Percentiles rank a stretch among this genome's conserved stretches.
phyloP scores from a whole-genome alignment of 1,284 basidiomycete species.

The Vanrija sp. region DNA sequence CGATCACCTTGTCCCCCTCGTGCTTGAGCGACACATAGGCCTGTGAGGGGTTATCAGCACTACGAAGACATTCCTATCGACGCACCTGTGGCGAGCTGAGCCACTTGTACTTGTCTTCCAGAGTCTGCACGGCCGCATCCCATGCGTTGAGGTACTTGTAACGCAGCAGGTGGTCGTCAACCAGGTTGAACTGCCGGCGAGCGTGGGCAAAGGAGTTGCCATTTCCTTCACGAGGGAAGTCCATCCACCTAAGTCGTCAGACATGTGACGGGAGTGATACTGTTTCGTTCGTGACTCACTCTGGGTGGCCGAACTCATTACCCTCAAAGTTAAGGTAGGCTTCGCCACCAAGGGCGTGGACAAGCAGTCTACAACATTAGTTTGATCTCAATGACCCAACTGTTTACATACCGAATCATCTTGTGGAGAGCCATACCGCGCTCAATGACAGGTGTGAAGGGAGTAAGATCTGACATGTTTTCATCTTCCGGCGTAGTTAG shows the following conservation, averaged over 20 bases:
- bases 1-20: constrained; percentile 85
- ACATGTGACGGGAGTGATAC: no score
- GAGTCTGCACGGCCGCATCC: constrained; percentile 86
- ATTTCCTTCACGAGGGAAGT: constrained; percentile 95
- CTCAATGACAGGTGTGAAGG: constrained; percentile 80
- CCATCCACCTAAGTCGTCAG: constrained; percentile 71
- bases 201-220: constrained; percentile 93
- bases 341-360: constrained; percentile 90
- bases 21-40: constrained; percentile 91
- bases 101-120: constrained; percentile 79
- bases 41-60: constrained; percentile 44
- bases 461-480: constrained; percentile 86
- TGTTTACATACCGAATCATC: constrained; percentile 77
- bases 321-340: constrained; percentile 98
- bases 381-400: constrained; percentile 6
- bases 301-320: constrained; percentile 96
- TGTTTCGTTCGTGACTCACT: constrained; percentile 53
- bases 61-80: not conserved
- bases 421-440: constrained; percentile 91
- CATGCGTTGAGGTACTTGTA: constrained; percentile 93
- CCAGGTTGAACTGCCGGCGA: constrained; percentile 90
- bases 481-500: constrained; percentile 59
- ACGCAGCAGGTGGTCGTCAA: constrained; percentile 77
- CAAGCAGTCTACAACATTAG: constrained; percentile 62
- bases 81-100: constrained; percentile 72